Base-by-base conservation (phyloP, 164 flowering plant genomes). In the Houttuynia cordata region DNA sequence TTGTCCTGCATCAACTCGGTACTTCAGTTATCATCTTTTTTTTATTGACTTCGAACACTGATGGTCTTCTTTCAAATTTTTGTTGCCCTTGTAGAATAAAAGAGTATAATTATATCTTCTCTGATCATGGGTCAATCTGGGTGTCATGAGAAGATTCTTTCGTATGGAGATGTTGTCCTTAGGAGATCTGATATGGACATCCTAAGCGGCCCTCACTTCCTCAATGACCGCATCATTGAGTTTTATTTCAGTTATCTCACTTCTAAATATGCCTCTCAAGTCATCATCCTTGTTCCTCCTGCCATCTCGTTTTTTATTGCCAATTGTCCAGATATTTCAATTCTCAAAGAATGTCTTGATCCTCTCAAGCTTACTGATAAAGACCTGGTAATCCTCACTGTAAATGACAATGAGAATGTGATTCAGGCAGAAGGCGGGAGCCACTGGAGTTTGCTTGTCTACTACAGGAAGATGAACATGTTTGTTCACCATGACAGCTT, bases 401-500 rank as follows among this genome's bases (percentile, higher is more conserved):
- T 89, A 51, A 92, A 92, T 60, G 58, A 92, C 69, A 92, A 89
- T 22, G 73, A 64, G 1, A 84, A 92, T 58, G 79, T 87, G 52
- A 72, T 51, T 52, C 37, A 13, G 23, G 82, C 88, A 57, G 96
- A 82, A 69, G 96, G 94, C 30, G 98, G 98, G 21, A 58, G 65
- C 23, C 98, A 92, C 63, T 92, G 98, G 98, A 92, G 94, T 72
- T 74, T 87, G 62, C 88, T 89, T 63, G 96, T 68, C 20, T 89
- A 67, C 60, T 68, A 74, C 42, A 78, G 83, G 68, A 57, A 59
- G 14, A 60, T 68, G n/a, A 77, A 79, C 45, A 59, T 62, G 5
- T n/a, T n/a, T n/a, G n/a, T 84, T 45, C 96, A 92, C 72, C 91
- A 83, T 64, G 97, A 89, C 65, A 83, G 91, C 71, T 24, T 34